Percentiles rank a stretch among this genome's conserved stretches.
Conservation (phyloP, 257 asterid species). For the Solanum ossicruentum region DNA sequence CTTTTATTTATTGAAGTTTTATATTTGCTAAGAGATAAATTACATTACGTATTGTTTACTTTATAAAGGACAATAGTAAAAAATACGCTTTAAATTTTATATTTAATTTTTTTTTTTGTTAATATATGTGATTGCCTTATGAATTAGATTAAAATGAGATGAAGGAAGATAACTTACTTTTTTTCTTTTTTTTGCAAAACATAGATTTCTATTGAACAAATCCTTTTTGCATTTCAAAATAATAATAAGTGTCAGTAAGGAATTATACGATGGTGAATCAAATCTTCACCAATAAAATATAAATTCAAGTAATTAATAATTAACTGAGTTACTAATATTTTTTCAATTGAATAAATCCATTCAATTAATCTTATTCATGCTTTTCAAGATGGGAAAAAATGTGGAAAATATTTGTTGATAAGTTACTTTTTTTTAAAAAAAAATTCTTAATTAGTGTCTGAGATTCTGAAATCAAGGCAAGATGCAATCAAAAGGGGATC, state of each 20-base stretch:
- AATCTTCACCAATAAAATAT: neutral
- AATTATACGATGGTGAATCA: neutral
- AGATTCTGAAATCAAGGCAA: neutral
- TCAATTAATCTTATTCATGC: neutral
- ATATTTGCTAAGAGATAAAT: too few relatives aligned
- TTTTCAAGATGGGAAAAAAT: neutral
- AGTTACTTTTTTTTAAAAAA: neutral
- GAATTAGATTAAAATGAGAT: too few relatives aligned
- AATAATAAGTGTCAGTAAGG: too few relatives aligned
- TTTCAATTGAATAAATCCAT: neutral
- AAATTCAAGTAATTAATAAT: accelerated
- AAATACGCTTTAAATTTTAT: too few relatives aligned
- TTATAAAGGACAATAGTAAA: too few relatives aligned
- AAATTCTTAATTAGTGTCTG: neutral
- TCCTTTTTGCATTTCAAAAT: too few relatives aligned
- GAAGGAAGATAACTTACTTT: neutral
- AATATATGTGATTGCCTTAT: too few relatives aligned
- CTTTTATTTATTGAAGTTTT: too few relatives aligned
- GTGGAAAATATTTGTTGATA: neutral
- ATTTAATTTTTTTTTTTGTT: too few relatives aligned
- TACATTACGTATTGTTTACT: too few relatives aligned
- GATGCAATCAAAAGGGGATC: neutral
- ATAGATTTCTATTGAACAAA: neutral
- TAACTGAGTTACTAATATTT: neutral
- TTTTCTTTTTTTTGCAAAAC: neutral